Evolutionary conservation across 1,284 basidiomycete species (phyloP), one percentile per base, ranked within the genome.

Genomic region (Paramarasmius palmivorus): DNA sequence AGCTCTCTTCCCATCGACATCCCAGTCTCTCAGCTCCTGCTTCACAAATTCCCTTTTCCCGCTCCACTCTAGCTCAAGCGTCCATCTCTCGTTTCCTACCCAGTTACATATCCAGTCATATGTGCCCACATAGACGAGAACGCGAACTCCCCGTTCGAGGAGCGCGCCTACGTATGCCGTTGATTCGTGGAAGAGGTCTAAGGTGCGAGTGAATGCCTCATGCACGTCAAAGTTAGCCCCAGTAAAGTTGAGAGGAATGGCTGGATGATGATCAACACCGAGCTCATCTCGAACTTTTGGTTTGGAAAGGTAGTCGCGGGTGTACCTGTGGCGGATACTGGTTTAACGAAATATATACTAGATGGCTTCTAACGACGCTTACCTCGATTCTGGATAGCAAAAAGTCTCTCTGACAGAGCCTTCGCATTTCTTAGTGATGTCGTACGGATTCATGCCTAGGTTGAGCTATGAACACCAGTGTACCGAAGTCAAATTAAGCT

Each of bases 81-180:
- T 82, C 86, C 83, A 86, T 15, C 72, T 66, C 59, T 85, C 81
- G 62, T 90, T 90, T 2, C 83, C 87, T 15, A 90, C 69, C 78
- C 85, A 86, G 68, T 91, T 92, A 65, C 88, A 91, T 57, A 88
- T 84, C 75, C 79, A 89, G 66, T 91, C 89, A 53, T 83, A 81
- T 2, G 76, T 78, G 1, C 88, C 88, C 3, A 84, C 86, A 61
- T 92, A 92, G 55, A 92, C 82, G 15, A 95, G 77, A 3, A 87
- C 84, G 6, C 79, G 73, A 23, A 95, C 73, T 1, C 83, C 84
- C 23, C 90, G 81, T 63, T 93, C 91, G 20, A 94, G 80, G 34
- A 95, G 77, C 2, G 76, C 83, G 1, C 81, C 77, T 52, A 93
- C 75, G 63, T 93, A 86, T 41, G 78, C 68, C 60, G 73, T 68